Conservation (phyloP, 306 rosid species). For the Citrullus colocynthis region DNA sequence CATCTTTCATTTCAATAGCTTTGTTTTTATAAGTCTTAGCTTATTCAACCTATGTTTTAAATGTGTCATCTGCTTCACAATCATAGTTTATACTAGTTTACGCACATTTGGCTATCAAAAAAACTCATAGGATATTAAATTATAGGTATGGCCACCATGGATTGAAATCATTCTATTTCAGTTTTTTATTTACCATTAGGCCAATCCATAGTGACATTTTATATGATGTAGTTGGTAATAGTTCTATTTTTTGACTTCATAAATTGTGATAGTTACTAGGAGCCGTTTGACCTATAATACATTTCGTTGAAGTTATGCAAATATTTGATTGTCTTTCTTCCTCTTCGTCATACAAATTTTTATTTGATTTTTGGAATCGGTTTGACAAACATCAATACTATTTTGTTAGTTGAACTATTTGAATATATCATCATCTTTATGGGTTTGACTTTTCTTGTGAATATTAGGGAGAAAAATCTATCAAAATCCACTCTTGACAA, state of each 20-base stretch:
- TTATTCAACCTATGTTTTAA: too few species aligned
- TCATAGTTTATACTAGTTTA: too few species aligned
- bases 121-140: too few species aligned
- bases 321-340: background rate
- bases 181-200: too few species aligned
- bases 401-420: background rate
- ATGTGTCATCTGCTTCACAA: too few species aligned
- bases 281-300: background rate
- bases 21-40: too few species aligned
- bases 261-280: too few species aligned
- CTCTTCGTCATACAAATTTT: background rate
- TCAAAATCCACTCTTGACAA: background rate
- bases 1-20: background rate
- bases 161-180: too few species aligned
- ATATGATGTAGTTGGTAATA: background rate
- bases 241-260: background rate
- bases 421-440: background rate
- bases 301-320: background rate
- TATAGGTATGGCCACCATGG: too few species aligned
- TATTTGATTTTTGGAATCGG: background rate
- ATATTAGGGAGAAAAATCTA: background rate
- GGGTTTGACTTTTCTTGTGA: background rate
- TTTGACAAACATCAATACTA: background rate
- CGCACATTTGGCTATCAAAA: too few species aligned
- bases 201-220: background rate